phyloP scores from a whole-genome alignment of 306 rosid genomes.

The Boehmeria nivea region DNA sequence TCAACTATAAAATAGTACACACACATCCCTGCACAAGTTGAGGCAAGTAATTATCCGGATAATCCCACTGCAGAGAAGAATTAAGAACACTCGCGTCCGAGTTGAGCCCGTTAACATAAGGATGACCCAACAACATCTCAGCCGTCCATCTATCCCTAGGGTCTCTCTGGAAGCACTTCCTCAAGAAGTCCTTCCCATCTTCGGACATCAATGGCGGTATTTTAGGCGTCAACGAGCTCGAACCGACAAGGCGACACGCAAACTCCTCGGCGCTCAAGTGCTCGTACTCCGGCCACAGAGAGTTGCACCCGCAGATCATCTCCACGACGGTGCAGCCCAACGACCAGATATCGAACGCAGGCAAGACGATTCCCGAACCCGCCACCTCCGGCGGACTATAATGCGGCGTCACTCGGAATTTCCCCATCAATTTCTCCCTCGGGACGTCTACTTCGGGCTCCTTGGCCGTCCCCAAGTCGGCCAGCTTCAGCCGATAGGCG shows the following conservation, averaged over 20 bases:
- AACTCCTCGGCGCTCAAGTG: no score
- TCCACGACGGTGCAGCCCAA: slow-evolving; percentile 1
- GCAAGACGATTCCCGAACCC: neutral
- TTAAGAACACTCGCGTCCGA: no score
- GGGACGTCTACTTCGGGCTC: neutral
- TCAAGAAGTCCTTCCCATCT: neutral
- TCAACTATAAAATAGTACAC: no score
- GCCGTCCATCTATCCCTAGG: neutral
- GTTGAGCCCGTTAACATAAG: no score
- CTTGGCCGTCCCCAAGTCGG: slow-evolving; percentile 4
- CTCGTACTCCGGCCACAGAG: neutral
- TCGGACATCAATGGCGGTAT: neutral
- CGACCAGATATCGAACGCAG: slow-evolving; percentile 7
- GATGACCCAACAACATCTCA: neutral
- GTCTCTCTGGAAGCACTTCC: neutral
- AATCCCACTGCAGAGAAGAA: no score
- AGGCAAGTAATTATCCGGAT: no score
- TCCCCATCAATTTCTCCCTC: no score
- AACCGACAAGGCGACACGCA: no score
- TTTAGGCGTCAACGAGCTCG: neutral
- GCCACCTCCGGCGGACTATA: slow-evolving; percentile 1
- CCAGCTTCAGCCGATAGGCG: neutral
- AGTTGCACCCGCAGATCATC: neutral
- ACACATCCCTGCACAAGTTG: no score
- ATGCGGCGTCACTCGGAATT: neutral